phyloP scores from a whole-genome alignment of 306 rosid genomes.

The Dicorynia guianensis region DNA sequence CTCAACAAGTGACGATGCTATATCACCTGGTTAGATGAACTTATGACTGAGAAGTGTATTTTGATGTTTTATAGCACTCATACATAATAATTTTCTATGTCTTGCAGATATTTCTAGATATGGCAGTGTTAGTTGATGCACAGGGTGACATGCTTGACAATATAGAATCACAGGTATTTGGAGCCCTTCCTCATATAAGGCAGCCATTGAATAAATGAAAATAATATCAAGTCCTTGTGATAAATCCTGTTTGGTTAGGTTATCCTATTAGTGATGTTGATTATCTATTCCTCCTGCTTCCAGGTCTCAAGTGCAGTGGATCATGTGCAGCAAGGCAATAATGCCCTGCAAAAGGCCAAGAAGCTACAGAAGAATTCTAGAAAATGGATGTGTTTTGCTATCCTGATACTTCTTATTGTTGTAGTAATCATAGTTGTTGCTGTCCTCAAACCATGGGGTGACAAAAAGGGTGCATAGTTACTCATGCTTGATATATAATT shows the following conservation, averaged over 20 bases:
- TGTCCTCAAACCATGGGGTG: constrained; percentile 81
- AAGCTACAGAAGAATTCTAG: constrained; percentile 79
- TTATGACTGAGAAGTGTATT: not conserved
- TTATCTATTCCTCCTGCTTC: not conserved
- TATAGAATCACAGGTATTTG: constrained; percentile 84
- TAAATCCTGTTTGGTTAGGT: constrained; percentile 13
- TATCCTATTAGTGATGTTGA: constrained; percentile 7
- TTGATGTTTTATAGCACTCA: not conserved
- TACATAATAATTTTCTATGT: not conserved
- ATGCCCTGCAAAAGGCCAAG: constrained; percentile 78
- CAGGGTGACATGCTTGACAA: constrained; percentile 95
- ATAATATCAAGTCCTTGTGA: not conserved
- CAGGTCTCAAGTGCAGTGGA: constrained; percentile 95
- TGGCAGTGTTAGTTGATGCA: constrained; percentile 91
- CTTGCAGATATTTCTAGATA: constrained; percentile 85
- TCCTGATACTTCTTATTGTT: constrained; percentile 81
- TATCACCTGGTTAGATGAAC: not conserved
- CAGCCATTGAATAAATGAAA: not conserved
- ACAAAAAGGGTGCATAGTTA: constrained; percentile 59
- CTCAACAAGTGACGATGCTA: constrained; percentile 9
- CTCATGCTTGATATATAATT: constrained; percentile 10
- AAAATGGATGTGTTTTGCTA: constrained; percentile 95
- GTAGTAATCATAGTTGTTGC: constrained; percentile 60
- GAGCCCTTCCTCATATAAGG: not conserved
- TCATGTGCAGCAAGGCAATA: constrained; percentile 89